Evolutionary conservation across 768 basidiomycete genomes (phyloP), one percentile per base, ranked within the genome.

Genomic region (Mycena sanguinolenta): DNA sequence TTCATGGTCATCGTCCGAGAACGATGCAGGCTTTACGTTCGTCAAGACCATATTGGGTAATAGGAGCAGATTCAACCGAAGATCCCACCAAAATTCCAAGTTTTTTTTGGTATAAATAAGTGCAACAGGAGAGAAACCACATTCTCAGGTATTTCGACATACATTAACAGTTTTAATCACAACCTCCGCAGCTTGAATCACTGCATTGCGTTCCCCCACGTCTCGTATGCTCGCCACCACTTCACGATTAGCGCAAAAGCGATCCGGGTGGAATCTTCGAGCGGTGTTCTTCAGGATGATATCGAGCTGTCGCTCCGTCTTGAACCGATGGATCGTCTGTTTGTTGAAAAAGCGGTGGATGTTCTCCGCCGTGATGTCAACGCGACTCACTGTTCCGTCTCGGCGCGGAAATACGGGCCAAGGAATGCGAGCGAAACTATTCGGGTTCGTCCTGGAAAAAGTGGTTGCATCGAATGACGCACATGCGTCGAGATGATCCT

Each of bases 211-310:
- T 8, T 28, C 53, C 21, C 5, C 6, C 28, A 23, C 2, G 27
- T 64, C 54, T 16, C 38, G 27, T 13, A 64, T 64, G 27, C 39
- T 64, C 39, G 19, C 8, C 4, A 64, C 10, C 6, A 64, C 39
- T 1, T 27, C 10, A 16, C 63, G 63, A 13, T 32, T 57, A 13
- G 21, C 27, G 25, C 39, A 42, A 32, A 64, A 64, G 14, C 63
- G 63, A 34, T 64, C 63, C n/a, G 53, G 30, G 34, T 64, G 63
- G 16, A 64, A 64, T 12, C 54, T 21, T 28, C 38, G 63, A 10
- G 30, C 28, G 32, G 52, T 46, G 21, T 57, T 42, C 30, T 44
- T 64, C 53, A 64, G 36, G 13, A 55, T 55, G 8, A 42, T 4
- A 7, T 42, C n/a, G 39, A 54, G 30, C 27, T 64, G n/a, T 4